phyloP scores from a whole-genome alignment of 352 stramenopile species.

The Globisporangium takayamanum region DNA sequence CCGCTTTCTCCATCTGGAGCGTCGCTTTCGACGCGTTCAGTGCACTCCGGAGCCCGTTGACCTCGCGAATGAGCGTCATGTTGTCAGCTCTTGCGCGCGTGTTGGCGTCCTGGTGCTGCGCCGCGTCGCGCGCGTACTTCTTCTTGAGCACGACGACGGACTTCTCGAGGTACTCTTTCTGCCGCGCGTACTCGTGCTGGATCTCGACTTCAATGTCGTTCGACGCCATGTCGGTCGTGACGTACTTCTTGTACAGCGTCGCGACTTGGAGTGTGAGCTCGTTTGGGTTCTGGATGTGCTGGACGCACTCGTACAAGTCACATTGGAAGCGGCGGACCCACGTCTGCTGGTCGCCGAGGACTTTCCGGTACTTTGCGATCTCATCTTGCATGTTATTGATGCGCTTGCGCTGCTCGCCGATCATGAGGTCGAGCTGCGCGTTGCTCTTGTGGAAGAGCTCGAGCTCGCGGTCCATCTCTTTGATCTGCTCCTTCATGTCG shows the following conservation, averaged over 20 bases:
- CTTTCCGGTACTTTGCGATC: constrained; percentile 47
- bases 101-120: constrained; percentile 56
- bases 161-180: constrained; percentile 91
- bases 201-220: constrained; percentile 62
- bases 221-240: constrained; percentile 31
- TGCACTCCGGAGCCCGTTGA: constrained; percentile 86
- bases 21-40: constrained; percentile 70
- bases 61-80: constrained; percentile 89
- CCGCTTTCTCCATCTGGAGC: constrained; percentile 72
- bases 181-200: constrained; percentile 84
- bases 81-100: constrained; percentile 76
- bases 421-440: constrained; percentile 91
- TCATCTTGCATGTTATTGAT: constrained; percentile 90
- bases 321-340: constrained; percentile 73
- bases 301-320: constrained; percentile 82
- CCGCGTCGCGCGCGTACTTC: constrained; percentile 75
- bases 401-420: constrained; percentile 90
- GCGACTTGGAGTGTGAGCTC: constrained; percentile 75
- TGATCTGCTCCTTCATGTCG: constrained; percentile 93
- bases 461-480: constrained; percentile 93
- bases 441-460: constrained; percentile 96
- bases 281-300: constrained; percentile 66
- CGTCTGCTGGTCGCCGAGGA: constrained; percentile 53
- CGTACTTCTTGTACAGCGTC: constrained; percentile 69
- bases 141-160: constrained; percentile 87